A percentile compares a stretch with the other conserved stretches of the same genome.
These are phyloP conservation scores for Lycium barbarum DNA, from an alignment of 257 asterid genomes.

Conservation along the genomic window DNA sequence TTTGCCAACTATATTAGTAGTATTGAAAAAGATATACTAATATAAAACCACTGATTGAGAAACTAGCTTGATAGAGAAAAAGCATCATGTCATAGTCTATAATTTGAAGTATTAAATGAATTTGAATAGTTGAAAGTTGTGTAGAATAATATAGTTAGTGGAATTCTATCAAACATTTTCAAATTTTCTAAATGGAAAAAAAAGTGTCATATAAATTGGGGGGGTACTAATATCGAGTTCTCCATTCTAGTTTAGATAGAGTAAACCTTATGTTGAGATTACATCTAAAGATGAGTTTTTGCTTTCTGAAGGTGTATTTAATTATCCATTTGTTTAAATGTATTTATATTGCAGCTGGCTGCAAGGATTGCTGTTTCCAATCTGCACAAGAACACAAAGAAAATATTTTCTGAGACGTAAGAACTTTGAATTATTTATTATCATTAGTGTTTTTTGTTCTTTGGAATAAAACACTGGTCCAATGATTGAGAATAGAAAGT, in stretches of 20 bases:
- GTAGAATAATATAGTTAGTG: not conserved
- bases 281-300: not conserved
- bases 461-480: not conserved
- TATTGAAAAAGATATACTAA: not conserved
- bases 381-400: constrained; percentile 95
- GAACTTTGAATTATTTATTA: constrained; percentile 30
- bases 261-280: not conserved
- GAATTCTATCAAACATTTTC: not conserved
- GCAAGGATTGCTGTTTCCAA: constrained; percentile 99
- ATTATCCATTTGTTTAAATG: not conserved
- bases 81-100: not conserved
- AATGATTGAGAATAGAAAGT: not conserved
- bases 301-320: not conserved
- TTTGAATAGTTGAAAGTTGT: not conserved
- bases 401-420: constrained; percentile 96
- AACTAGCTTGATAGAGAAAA: not conserved
- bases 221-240: not conserved
- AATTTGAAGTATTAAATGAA: not conserved
- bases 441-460: not conserved
- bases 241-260: not conserved
- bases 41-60: not conserved
- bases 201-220: not conserved
- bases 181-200: not conserved
- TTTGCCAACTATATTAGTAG: not conserved
- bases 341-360: constrained; percentile 67